These are phyloP conservation scores for Hibiscus mutabilis DNA, from an alignment of 345 rosid genomes.

Conservation along the genomic window DNA sequence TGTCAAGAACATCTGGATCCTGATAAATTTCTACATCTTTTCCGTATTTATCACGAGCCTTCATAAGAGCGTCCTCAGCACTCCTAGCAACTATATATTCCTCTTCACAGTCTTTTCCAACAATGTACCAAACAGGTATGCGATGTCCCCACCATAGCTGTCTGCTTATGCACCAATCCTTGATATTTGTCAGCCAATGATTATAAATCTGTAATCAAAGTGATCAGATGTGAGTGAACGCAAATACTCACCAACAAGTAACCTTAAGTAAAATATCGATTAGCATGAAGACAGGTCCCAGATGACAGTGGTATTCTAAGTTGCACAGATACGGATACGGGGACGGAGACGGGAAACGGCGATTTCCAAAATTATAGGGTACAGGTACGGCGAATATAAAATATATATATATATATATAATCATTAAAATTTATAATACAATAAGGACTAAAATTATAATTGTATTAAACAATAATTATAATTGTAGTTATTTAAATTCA, in stretches of 20 bases:
- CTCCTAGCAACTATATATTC: conserved; percentile 75
- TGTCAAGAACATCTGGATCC: conserved; percentile 97
- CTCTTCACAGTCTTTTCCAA: conserved; percentile 77
- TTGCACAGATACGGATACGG: too few species aligned
- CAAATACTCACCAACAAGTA: conserved; percentile 3
- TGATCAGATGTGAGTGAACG: conserved; percentile 4
- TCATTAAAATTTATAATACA: too few species aligned
- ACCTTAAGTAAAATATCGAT: not conserved
- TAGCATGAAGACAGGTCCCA: not conserved
- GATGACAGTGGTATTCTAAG: not conserved
- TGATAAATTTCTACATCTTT: conserved; percentile 78
- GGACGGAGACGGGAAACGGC: too few species aligned
- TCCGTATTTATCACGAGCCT: conserved; percentile 75
- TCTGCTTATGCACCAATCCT: conserved; percentile 99
- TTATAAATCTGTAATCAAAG: conserved; percentile 60
- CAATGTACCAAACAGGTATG: conserved; percentile 96
- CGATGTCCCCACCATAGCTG: conserved; percentile 99
- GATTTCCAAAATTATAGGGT: too few species aligned
- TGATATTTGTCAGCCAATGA: conserved; percentile 94
- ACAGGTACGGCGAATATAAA: too few species aligned
- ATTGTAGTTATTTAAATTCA: too few species aligned
- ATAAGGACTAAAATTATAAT: too few species aligned
- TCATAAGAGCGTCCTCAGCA: conserved; percentile 71
- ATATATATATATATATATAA: too few species aligned
- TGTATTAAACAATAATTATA: too few species aligned